Percentiles rank a stretch among this genome's conserved stretches.
These are phyloP conservation scores for Margaritispora aquatica DNA, from an alignment of 495 filamentous ascomycete genomes.

Conservation along the genomic window DNA sequence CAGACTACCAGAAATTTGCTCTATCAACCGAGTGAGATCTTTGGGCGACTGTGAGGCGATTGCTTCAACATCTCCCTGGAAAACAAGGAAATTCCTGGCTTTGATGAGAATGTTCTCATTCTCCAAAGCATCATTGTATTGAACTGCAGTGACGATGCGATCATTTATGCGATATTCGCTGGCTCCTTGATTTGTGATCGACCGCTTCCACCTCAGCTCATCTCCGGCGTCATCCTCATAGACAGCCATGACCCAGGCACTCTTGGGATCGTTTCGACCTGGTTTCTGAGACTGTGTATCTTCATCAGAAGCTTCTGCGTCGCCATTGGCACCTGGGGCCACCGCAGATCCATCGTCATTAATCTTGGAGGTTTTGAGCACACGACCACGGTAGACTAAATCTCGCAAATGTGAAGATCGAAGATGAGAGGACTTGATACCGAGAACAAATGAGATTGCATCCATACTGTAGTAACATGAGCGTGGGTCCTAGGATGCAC, in stretches of 20 bases:
- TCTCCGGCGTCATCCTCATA: slow-evolving; percentile 98
- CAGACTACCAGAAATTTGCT: slow-evolving; percentile 94
- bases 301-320: slow-evolving; percentile 50
- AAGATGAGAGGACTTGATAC: slow-evolving; percentile 95
- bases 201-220: slow-evolving; percentile 91
- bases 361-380: slow-evolving; percentile 84
- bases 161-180: slow-evolving; percentile 98
- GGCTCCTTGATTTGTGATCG: slow-evolving; percentile 78
- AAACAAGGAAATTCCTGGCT: slow-evolving; percentile 95
- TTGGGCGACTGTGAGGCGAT: slow-evolving; percentile 91
- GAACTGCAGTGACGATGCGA: slow-evolving; percentile 74
- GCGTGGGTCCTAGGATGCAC: not conserved
- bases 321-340: slow-evolving; percentile 43
- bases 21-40: slow-evolving; percentile 90
- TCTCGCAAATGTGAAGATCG: slow-evolving; percentile 93
- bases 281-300: slow-evolving; percentile 45
- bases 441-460: slow-evolving; percentile 97
- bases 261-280: slow-evolving; percentile 69
- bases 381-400: slow-evolving; percentile 91
- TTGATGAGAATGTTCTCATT: slow-evolving; percentile 96
- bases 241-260: slow-evolving; percentile 97
- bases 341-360: slow-evolving; percentile 76
- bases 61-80: slow-evolving; percentile 97
- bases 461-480: slow-evolving; percentile 67
- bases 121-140: slow-evolving; percentile 92